phyloP scores from a whole-genome alignment of 202 grass and related monocot species.

The Panicum hallii region DNA sequence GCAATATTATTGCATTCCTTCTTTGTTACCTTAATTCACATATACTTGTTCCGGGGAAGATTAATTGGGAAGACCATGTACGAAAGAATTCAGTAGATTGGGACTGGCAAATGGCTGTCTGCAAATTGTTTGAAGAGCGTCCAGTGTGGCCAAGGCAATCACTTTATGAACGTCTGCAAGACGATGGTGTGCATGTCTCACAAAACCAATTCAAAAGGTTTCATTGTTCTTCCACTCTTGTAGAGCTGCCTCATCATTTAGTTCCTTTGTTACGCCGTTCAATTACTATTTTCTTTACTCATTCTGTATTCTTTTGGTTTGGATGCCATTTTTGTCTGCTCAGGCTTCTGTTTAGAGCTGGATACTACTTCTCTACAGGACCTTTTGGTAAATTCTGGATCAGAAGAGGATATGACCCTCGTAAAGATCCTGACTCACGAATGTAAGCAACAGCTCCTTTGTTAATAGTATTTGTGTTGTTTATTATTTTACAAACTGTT shows the following conservation, averaged over 20 bases:
- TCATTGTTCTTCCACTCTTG: slow-evolving; percentile 40
- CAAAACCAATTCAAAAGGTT: slow-evolving; percentile 83
- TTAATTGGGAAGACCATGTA: slow-evolving; percentile 91
- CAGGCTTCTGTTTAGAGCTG: slow-evolving; percentile 96
- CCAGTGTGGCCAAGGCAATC: slow-evolving; percentile 94
- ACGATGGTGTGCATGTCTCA: slow-evolving; percentile 74
- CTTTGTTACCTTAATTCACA: slow-evolving; percentile 57
- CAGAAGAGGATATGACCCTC: slow-evolving; percentile 94
- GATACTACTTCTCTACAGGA: slow-evolving; percentile 94
- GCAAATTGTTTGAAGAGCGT: slow-evolving; percentile 90
- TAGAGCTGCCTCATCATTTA: slow-evolving; percentile 37
- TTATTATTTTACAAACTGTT: slow-evolving; percentile 5
- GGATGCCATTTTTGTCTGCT: slow-evolving; percentile 37
- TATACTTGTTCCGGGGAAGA: slow-evolving; percentile 65
- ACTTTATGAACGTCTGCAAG: slow-evolving; percentile 74
- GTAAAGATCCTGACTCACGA: slow-evolving; percentile 84
- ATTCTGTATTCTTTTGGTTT: slow-evolving; percentile 18
- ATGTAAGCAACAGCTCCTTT: slow-evolving; percentile 57
- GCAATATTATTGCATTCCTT: slow-evolving; percentile 10
- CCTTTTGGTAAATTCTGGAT: slow-evolving; percentile 93
- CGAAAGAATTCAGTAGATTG: slow-evolving; percentile 66
- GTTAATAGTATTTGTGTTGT: slow-evolving; percentile 12
- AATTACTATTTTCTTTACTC: slow-evolving; percentile 24
- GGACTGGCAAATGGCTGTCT: slow-evolving; percentile 75
- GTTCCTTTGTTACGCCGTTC: slow-evolving; percentile 29